Percentiles rank a stretch among this genome's conserved stretches.
phyloP scores from a whole-genome alignment of 345 rosid species.

The Camelina laxa region DNA sequence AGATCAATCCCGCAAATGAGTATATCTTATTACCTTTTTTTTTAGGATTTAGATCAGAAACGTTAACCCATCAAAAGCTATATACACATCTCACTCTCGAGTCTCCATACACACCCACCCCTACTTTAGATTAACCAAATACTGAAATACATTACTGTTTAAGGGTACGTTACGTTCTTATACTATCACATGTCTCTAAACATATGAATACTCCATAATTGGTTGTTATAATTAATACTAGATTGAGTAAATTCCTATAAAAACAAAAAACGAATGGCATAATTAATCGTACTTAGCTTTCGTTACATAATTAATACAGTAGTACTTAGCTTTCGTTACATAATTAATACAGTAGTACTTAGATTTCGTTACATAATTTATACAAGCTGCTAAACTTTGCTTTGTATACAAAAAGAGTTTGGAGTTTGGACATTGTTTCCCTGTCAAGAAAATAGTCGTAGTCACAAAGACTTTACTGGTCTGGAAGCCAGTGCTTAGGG shows the following conservation, averaged over 20 bases:
- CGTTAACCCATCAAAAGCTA: background rate
- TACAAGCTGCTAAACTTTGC: background rate
- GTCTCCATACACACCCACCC: background rate
- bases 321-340: too few species aligned
- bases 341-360: background rate
- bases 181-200: background rate
- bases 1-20: too few species aligned
- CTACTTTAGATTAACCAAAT: background rate
- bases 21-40: background rate
- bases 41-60: background rate
- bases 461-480: background rate
- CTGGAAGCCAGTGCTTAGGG: too few species aligned
- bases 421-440: background rate
- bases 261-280: too few species aligned
- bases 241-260: too few species aligned
- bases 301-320: too few species aligned
- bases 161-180: constrained; percentile 9
- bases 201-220: background rate
- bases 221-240: too few species aligned
- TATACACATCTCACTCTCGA: background rate
- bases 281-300: too few species aligned
- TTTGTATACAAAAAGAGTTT: background rate
- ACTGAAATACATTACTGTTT: background rate
- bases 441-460: background rate
- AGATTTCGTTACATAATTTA: too few species aligned